Evolutionary conservation across 2,329 filamentous ascomycete genomes (phyloP).

Genomic region (Penicillium vulpinum): DNA sequence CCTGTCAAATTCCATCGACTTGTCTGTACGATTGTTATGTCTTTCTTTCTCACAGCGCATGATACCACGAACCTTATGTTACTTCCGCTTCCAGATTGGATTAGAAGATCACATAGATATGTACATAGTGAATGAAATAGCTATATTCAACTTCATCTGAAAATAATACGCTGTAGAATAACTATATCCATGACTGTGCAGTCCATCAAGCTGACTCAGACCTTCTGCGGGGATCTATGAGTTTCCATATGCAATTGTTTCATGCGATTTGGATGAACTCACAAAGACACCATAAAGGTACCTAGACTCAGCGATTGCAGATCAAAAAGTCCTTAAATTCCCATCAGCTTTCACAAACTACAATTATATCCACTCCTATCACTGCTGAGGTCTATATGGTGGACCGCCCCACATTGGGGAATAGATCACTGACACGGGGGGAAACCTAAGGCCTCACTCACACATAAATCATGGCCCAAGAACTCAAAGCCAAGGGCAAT

Average conservation of each 20-base stretch:
- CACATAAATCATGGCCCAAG: conserved; percentile 35
- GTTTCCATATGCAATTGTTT: conserved; percentile 28
- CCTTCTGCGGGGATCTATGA: conserved; percentile 38
- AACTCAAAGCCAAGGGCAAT: conserved; percentile 48
- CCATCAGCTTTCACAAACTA: not conserved
- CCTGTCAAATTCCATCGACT: not conserved
- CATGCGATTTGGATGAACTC: not conserved
- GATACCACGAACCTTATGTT: conserved; percentile 33
- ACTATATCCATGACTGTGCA: too few species aligned
- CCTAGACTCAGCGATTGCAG: not conserved
- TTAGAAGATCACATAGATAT: conserved; percentile 18
- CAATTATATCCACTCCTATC: conserved; percentile 7
- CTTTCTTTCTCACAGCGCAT: conserved; percentile 22
- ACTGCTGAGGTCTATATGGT: conserved; percentile 9
- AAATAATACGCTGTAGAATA: not conserved
- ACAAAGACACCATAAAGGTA: not conserved
- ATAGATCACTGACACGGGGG: conserved; percentile 20
- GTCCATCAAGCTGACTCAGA: conserved; percentile 29
- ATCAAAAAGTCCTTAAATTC: not conserved
- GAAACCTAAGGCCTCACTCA: not conserved
- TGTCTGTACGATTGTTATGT: conserved; percentile 1
- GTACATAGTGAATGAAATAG: conserved; percentile 18
- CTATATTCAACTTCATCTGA: not conserved
- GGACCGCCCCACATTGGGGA: conserved; percentile 23
- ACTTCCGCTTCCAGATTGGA: conserved; percentile 15